phyloP scores from a whole-genome alignment of 208 protist genomes.

The Leishmania lainsoni region DNA sequence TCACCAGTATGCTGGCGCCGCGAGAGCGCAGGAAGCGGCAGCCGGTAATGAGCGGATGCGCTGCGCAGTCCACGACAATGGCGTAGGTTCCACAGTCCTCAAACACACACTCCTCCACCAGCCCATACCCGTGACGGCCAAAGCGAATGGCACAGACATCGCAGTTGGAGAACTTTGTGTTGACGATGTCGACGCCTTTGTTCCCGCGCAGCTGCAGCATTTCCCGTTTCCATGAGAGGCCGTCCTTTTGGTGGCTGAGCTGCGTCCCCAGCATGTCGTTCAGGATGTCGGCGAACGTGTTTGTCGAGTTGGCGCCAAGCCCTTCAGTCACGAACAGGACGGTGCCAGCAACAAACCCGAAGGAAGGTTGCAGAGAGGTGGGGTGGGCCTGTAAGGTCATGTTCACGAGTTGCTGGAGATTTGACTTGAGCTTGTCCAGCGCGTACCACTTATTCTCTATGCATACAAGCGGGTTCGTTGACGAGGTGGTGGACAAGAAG shows the following conservation, averaged over 20 bases:
- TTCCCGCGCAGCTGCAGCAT: constrained; percentile 69
- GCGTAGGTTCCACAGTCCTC: constrained; percentile 69
- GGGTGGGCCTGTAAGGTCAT: constrained; percentile 45
- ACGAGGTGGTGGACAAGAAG: background rate
- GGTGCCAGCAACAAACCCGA: constrained; percentile 25
- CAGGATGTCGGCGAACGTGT: constrained; percentile 41
- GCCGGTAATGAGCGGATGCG: constrained; percentile 81
- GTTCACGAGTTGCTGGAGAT: constrained; percentile 28
- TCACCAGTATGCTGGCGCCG: constrained; percentile 62
- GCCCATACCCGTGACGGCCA: constrained; percentile 66
- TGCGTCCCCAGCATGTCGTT: constrained; percentile 33
- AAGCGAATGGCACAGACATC: constrained; percentile 78
- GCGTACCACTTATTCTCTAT: constrained; percentile 29
- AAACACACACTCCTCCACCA: constrained; percentile 84
- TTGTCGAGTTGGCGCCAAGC: constrained; percentile 11
- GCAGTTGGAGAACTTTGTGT: constrained; percentile 79
- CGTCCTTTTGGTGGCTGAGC: constrained; percentile 18
- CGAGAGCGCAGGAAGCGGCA: constrained; percentile 74
- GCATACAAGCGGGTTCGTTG: constrained; percentile 3
- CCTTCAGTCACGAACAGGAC: constrained; percentile 9
- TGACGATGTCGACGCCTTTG: constrained; percentile 70
- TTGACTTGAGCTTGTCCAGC: constrained; percentile 7
- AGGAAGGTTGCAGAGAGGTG: constrained; percentile 44
- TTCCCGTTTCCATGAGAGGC: constrained; percentile 12
- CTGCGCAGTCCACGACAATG: constrained; percentile 72